Percentiles rank a stretch among this genome's conserved stretches.
These are phyloP conservation scores for Daldinia loculata DNA, from an alignment of 495 filamentous ascomycete genomes.

Conservation along the genomic window DNA sequence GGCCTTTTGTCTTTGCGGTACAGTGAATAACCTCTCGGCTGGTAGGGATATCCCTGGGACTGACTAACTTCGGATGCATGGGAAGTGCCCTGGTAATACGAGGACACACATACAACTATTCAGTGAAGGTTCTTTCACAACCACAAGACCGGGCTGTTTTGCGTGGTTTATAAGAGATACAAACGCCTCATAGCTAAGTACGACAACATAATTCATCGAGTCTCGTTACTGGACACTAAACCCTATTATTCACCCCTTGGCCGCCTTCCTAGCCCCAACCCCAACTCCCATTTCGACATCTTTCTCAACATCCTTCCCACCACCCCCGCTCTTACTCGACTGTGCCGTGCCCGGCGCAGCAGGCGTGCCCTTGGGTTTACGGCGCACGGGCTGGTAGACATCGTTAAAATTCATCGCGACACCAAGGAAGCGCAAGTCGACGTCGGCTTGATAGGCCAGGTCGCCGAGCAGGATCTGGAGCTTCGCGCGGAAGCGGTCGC, in stretches of 20 bases:
- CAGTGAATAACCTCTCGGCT: too few species aligned
- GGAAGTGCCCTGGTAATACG: too few species aligned
- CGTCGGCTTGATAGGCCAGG: slow-evolving; percentile 89
- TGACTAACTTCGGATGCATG: too few species aligned
- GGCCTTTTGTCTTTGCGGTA: too few species aligned
- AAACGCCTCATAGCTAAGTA: neutral
- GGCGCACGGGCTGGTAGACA: slow-evolving; percentile 79
- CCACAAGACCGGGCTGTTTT: too few species aligned
- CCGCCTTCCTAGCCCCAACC: slow-evolving; percentile 2
- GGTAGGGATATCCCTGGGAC: too few species aligned
- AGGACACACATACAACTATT: too few species aligned
- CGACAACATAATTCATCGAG: neutral
- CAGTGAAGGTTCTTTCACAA: too few species aligned
- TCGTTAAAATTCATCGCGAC: slow-evolving; percentile 99
- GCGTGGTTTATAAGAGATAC: neutral
- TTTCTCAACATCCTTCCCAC: neutral
- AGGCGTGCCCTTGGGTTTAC: slow-evolving; percentile 57
- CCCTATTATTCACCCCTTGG: slow-evolving; percentile 6
- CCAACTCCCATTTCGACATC: neutral
- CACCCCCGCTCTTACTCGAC: neutral
- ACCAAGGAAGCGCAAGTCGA: slow-evolving; percentile 93
- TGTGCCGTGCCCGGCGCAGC: slow-evolving; percentile 8
- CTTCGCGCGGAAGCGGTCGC: slow-evolving; percentile 73
- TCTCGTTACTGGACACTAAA: neutral
- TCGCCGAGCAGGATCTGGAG: slow-evolving; percentile 88